phyloP scores from a whole-genome alignment of 805 yeast genomes.

The Starmerella apis region DNA sequence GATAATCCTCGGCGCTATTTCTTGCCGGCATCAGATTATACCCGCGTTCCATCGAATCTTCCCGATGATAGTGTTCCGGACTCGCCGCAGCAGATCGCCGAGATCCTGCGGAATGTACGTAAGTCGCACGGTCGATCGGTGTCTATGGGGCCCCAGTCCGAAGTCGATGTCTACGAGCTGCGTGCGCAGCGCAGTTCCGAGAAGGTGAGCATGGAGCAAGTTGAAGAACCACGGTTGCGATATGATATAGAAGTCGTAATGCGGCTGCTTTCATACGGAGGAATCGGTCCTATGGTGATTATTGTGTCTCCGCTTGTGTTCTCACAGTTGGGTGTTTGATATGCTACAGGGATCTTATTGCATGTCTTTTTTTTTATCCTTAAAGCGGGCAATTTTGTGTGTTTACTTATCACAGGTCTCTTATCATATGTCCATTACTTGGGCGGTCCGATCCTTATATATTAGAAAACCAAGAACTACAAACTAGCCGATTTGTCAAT shows the following conservation, averaged over 20 bases:
- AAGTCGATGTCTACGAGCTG: constrained; percentile 35
- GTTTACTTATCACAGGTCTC: too few relatives aligned
- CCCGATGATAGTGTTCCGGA: constrained; percentile 31
- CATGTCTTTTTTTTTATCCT: too few relatives aligned
- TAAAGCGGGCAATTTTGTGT: too few relatives aligned
- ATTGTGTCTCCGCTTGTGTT: constrained; percentile 9
- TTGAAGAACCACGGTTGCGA: constrained; percentile 35
- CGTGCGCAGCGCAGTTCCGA: constrained; percentile 22
- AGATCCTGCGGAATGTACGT: constrained; percentile 26
- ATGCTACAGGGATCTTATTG: background rate
- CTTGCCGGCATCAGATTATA: constrained; percentile 32
- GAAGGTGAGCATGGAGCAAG: constrained; percentile 22
- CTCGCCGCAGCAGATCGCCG: constrained; percentile 29
- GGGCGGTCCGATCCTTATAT: too few relatives aligned
- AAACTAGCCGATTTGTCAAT: too few relatives aligned
- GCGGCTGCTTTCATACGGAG: constrained; percentile 68
- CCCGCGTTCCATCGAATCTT: constrained; percentile 26
- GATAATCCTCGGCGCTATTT: constrained; percentile 35
- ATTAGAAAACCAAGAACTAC: too few relatives aligned
- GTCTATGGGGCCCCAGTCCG: constrained; percentile 37
- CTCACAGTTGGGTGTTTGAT: constrained; percentile 10
- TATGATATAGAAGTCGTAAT: constrained; percentile 70
- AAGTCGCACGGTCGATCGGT: constrained; percentile 29
- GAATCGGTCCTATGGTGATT: constrained; percentile 50
- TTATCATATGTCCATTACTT: too few relatives aligned